phyloP scores from a whole-genome alignment of 169 alveolate genomes.

The Plasmodium falciparum region DNA sequence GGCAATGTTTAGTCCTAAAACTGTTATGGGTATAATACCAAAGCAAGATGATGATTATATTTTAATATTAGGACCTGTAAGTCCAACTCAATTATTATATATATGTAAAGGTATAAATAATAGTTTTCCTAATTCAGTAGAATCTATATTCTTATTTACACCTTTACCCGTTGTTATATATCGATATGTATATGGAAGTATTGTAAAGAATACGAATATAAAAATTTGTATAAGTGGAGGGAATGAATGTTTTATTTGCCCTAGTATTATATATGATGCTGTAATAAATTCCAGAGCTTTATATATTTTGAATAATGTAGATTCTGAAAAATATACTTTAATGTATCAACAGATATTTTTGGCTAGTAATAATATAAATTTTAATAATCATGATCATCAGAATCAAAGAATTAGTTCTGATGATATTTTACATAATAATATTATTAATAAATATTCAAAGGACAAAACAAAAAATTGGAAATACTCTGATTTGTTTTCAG shows the following conservation, averaged over 20 bases:
- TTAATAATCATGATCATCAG: constrained; percentile 16
- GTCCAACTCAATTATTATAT: constrained; percentile 81
- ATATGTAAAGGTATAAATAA: constrained; percentile 80
- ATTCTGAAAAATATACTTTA: constrained; percentile 60
- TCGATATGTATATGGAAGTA: constrained; percentile 81
- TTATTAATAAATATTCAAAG: constrained; percentile 16
- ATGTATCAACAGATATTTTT: constrained; percentile 48
- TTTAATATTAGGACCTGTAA: constrained; percentile 84
- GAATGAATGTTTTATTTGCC: constrained; percentile 72
- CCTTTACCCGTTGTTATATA: constrained; percentile 83
- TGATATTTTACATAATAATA: constrained; percentile 48
- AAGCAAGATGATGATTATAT: constrained; percentile 80
- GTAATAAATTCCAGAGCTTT: constrained; percentile 65
- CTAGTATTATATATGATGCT: constrained; percentile 71
- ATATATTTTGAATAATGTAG: constrained; percentile 60
- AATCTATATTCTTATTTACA: constrained; percentile 81
- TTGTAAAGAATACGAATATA: constrained; percentile 82
- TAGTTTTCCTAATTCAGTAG: constrained; percentile 81
- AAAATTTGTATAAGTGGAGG: constrained; percentile 86
- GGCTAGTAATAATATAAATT: constrained; percentile 46
- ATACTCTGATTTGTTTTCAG: constrained; percentile 32
- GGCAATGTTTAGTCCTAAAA: constrained; percentile 76
- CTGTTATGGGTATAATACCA: constrained; percentile 78
- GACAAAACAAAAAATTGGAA: constrained; percentile 35
- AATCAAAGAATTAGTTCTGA: constrained; percentile 31